These are phyloP conservation scores for Corymbia citriodora DNA, from an alignment of 441 rosid species.

Conservation along the genomic window DNA sequence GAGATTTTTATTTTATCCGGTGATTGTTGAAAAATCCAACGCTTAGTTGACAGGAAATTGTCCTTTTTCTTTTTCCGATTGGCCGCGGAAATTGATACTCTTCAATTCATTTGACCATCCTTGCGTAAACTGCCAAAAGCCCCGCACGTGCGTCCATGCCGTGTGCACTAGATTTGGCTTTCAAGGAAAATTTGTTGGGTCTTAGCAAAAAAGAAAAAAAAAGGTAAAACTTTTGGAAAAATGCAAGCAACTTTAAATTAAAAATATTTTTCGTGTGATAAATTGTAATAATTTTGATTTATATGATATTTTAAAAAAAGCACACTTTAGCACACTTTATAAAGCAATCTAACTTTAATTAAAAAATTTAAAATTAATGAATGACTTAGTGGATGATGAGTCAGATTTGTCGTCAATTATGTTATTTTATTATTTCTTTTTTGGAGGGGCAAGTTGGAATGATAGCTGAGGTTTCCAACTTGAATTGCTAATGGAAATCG, in stretches of 20 bases:
- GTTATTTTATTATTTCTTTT: background rate
- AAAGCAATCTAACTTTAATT: background rate
- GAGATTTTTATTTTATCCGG: background rate
- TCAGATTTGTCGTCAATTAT: background rate
- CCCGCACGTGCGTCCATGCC: background rate
- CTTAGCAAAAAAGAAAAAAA: no score
- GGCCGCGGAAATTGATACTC: background rate
- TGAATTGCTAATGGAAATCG: background rate
- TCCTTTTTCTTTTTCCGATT: rapidly evolving
- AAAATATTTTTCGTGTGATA: no score
- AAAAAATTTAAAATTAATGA: background rate
- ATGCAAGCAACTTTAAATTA: background rate
- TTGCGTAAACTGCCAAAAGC: background rate
- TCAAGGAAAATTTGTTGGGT: no score
- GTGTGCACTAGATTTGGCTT: background rate
- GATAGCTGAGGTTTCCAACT: background rate
- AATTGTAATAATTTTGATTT: no score
- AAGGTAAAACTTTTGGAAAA: no score
- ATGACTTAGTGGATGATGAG: background rate
- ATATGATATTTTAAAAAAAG: no score
- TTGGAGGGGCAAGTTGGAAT: background rate
- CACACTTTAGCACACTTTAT: no score
- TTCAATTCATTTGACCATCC: background rate
- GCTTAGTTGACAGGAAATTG: background rate
- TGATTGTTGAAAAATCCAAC: background rate